Base-by-base conservation (phyloP, 2,329 filamentous ascomycete species). In the Zalaria obscura region DNA sequence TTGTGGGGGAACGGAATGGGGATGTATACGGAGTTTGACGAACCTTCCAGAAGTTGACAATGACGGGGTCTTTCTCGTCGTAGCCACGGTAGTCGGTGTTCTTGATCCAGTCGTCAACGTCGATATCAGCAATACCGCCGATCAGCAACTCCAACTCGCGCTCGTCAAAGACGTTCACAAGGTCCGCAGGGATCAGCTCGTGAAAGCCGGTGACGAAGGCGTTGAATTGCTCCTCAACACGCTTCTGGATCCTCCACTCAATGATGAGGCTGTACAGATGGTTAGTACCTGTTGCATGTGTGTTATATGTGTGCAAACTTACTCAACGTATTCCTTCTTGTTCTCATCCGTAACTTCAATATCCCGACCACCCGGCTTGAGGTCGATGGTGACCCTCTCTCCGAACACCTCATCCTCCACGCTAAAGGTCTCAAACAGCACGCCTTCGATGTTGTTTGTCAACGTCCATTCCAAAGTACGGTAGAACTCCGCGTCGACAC, bases 21-120 rank as follows among this genome's bases (percentile, higher is more conserved):
- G 18, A 18, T 18, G 18, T 18, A 18, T 18, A 37, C 5, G 4
- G n/a, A 43, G 6, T 5, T 25, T 34, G n/a, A 46, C 60, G 51
- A 45, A 76, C 72, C 70, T 94, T 88, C 91, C 91, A 98, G 75
- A 98, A 98, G 70, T 93, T 88, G 62, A 93, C 84, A 50, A 98
- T 91, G 26, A 98, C 91, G 57, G 95, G 86, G 55, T 98, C 91
- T 43, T 80, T 87, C 66, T 98, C 91, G 6, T 93, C 95, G 72
- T 98, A 98, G 41, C 91, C 91, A 53, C 91, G 83, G 65, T 98
- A 98, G 59, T 98, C 91, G 37, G 91, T 98, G 67, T 98, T 91
- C 72, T 98, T 98, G 81, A 98, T 96, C 91, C 91, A 98, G 65
- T 98, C 91, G 46, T 98, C 91, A 10, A 98, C 89, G 56, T 98